Conservation (phyloP, 352 stramenopile species). For the Phytopythium delawarense region DNA sequence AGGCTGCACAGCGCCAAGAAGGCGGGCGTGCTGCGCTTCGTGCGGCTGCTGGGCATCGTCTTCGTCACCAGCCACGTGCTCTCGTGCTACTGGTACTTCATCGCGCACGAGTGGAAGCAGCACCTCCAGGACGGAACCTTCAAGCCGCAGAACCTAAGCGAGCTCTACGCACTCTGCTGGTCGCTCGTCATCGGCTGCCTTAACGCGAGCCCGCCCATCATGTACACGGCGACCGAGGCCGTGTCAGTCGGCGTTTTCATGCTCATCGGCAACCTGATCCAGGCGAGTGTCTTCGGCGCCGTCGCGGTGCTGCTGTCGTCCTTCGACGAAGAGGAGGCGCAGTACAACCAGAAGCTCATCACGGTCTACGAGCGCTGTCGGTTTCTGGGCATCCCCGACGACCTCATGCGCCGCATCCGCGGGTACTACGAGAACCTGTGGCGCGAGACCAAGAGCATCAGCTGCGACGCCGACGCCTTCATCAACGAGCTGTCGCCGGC, state of each 20-base stretch:
- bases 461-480: slow-evolving; percentile 57
- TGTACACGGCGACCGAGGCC: slow-evolving; percentile 46
- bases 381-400: slow-evolving; percentile 57
- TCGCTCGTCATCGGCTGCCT: slow-evolving; percentile 52
- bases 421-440: slow-evolving; percentile 71
- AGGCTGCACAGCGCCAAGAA: slow-evolving; percentile 64
- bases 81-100: slow-evolving; percentile 63
- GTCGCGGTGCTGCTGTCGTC: slow-evolving; percentile 62
- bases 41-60: slow-evolving; percentile 44
- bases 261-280: slow-evolving; percentile 61
- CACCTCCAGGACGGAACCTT: slow-evolving; percentile 31
- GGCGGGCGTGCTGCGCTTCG: slow-evolving; percentile 52
- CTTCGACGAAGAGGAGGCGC: slow-evolving; percentile 59
- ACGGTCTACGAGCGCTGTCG: slow-evolving; percentile 56
- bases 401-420: slow-evolving; percentile 45
- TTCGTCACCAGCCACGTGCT: slow-evolving; percentile 49
- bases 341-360: slow-evolving; percentile 73
- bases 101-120: slow-evolving; percentile 38
- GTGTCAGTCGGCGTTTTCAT: slow-evolving; percentile 67
- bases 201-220: slow-evolving; percentile 53
- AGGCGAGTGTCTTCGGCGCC: slow-evolving; percentile 67
- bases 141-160: slow-evolving; percentile 15
- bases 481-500: slow-evolving; percentile 72
- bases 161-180: slow-evolving; percentile 50
- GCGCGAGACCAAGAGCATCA: slow-evolving; percentile 63